phyloP scores from a whole-genome alignment of 1,284 basidiomycete genomes.

The Ustilago sp. region DNA sequence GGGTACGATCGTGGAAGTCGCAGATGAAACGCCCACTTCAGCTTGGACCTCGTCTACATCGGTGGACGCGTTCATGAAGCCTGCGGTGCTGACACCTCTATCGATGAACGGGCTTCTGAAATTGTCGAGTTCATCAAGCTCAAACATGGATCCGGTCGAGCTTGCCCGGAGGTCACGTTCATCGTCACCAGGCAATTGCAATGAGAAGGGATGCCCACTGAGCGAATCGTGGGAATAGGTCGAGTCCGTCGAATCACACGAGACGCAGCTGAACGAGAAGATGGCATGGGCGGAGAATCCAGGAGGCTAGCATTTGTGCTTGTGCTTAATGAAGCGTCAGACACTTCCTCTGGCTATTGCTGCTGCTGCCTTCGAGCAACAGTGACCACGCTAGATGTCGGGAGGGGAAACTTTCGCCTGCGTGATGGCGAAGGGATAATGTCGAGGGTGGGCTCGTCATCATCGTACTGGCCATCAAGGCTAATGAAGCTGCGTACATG shows the following conservation, averaged over 20 bases:
- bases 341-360: not conserved
- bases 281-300: constrained; percentile 13
- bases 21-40: not conserved
- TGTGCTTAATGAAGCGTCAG: constrained; percentile 4
- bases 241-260: constrained; percentile 35
- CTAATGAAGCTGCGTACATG: constrained; percentile 24
- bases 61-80: constrained; percentile 4
- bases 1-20: not conserved
- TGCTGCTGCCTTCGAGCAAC: not conserved
- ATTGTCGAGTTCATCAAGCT: constrained; percentile 11
- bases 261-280: constrained; percentile 15
- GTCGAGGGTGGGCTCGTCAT: constrained; percentile 40
- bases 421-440: constrained; percentile 41
- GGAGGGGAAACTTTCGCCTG: constrained; percentile 16
- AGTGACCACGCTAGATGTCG: not conserved
- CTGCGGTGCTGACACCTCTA: not conserved
- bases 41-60: not conserved
- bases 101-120: constrained; percentile 14
- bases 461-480: constrained; percentile 17
- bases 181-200: constrained; percentile 24
- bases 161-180: constrained; percentile 4
- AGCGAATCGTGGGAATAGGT: constrained; percentile 29
- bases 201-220: constrained; percentile 32
- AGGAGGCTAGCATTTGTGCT: constrained; percentile 1
- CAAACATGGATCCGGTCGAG: constrained; percentile 23